phyloP scores from a whole-genome alignment of 345 rosid genomes.

The Iberis pinnata region DNA sequence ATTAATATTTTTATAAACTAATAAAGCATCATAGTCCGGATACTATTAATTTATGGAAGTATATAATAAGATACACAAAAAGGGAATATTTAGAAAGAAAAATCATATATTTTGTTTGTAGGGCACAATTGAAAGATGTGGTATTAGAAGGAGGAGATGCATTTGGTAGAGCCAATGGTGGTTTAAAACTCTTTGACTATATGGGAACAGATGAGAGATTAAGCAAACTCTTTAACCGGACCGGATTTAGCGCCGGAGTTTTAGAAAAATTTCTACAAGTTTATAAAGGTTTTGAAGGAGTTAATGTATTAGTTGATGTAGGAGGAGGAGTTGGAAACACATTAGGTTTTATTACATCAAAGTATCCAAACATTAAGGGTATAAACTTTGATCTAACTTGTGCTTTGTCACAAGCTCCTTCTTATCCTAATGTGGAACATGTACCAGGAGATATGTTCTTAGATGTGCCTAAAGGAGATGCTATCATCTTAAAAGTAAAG shows the following conservation, averaged over 20 bases:
- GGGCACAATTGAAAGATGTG: slow-evolving; percentile 23
- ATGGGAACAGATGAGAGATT: slow-evolving; percentile 22
- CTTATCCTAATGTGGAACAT: slow-evolving; percentile 31
- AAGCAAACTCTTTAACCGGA: slow-evolving; percentile 25
- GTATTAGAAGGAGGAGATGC: slow-evolving; percentile 27
- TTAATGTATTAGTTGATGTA: slow-evolving; percentile 25
- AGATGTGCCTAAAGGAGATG: slow-evolving; percentile 37
- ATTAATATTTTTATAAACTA: too few relatives aligned
- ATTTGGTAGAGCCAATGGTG: slow-evolving; percentile 18
- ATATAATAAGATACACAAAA: too few relatives aligned
- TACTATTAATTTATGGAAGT: background rate
- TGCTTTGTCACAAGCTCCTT: slow-evolving; percentile 25
- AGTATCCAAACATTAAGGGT: slow-evolving; percentile 26
- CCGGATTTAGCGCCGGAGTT: slow-evolving; percentile 7
- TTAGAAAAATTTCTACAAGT: slow-evolving; percentile 13
- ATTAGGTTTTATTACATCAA: slow-evolving; percentile 15
- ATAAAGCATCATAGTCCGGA: too few relatives aligned
- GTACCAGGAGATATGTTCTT: slow-evolving; percentile 37
- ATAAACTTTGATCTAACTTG: slow-evolving; percentile 28
- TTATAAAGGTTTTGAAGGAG: slow-evolving; percentile 25
- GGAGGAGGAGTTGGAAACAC: slow-evolving; percentile 27
- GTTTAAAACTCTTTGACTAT: slow-evolving; percentile 18
- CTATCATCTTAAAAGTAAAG: slow-evolving; percentile 38
- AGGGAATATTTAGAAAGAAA: too few relatives aligned
- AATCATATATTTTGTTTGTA: background rate